Base-by-base conservation (phyloP, 805 yeast species). In the Zygoascus biomembranicola region DNA sequence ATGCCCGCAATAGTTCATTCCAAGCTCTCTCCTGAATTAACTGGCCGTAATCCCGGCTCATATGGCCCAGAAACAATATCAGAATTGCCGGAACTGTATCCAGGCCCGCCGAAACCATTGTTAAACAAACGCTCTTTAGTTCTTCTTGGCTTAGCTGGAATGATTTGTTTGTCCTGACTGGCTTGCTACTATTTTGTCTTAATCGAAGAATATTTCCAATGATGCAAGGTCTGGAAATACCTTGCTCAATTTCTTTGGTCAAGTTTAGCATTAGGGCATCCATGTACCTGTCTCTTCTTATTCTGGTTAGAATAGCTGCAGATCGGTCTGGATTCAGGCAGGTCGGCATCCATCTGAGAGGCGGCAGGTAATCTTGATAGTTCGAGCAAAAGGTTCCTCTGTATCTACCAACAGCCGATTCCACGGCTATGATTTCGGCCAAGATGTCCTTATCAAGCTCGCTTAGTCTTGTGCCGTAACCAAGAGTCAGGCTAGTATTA, bases 71-170 rank as follows among this genome's bases (percentile, higher is more conserved):
- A 9, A 82, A 73, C 59, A 81, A 81, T 56, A 77, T 77, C 50
- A 85, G 70, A 47, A 80, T 84, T 32, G 84, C 71, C 0, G 89
- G 83, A 0, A 84, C 78, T 57, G 86, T 85, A 63, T 85, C 92
- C 23, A 85, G 68, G 0, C 94, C 94, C 8, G 90, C 94, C 59
- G 89, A 82, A 0, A 85, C 83, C 84, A 85, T 80, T 0, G 90
- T 82, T 43, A 85, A 69, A 62, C 90, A 85, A 5, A 83, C 74
- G 46, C 87, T 79, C 46, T 72, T 71, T 49, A 81, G 63, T 60
- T 84, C 87, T 1, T 82, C 80, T 71, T 59, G 63, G n/a, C 52
- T 57, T 3, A 44, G 47, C 16, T 42, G 26, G 5, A 42, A 42
- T 19, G 44, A 8, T n/a, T 8, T 11, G 10, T 23, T 5, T 3